phyloP scores from a whole-genome alignment of 768 basidiomycete species.

The Tricholoma terreum region DNA sequence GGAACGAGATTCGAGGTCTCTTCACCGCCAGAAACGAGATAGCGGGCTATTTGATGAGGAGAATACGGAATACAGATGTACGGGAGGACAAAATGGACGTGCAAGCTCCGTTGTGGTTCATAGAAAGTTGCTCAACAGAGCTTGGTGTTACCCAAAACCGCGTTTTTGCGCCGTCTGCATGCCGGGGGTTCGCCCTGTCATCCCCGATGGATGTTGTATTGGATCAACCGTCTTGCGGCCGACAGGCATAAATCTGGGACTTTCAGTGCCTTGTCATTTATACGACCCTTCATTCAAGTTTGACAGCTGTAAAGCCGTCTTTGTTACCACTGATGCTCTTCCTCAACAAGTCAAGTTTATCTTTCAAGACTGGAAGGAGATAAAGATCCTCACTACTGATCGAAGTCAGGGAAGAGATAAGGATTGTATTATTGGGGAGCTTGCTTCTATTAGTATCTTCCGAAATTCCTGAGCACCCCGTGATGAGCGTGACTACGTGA shows the following conservation, averaged over 20 bases:
- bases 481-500: no score
- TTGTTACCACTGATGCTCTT: slow-evolving; percentile 87
- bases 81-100: slow-evolving; percentile 8
- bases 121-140: slow-evolving; percentile 60
- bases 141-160: slow-evolving; percentile 50
- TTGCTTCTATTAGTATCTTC: no score
- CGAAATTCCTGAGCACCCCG: no score
- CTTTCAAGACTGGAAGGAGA: slow-evolving; percentile 48
- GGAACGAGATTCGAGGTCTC: slow-evolving; percentile 83
- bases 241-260: slow-evolving; percentile 49
- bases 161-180: slow-evolving; percentile 46
- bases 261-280: neutral
- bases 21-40: slow-evolving; percentile 83
- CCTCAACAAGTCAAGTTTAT: slow-evolving; percentile 92
- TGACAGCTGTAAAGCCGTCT: slow-evolving; percentile 77
- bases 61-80: slow-evolving; percentile 30
- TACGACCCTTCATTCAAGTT: slow-evolving; percentile 3
- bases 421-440: slow-evolving; percentile 81
- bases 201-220: slow-evolving; percentile 51
- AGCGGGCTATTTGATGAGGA: slow-evolving; percentile 69
- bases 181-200: slow-evolving; percentile 25
- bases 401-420: slow-evolving; percentile 95
- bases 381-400: slow-evolving; percentile 92
- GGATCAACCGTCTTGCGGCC: slow-evolving; percentile 64
- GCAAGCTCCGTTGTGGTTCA: slow-evolving; percentile 67